These are phyloP conservation scores for Rhytidiadelphus loreus DNA, from an alignment of 225 moss, liverwort and hornwort genomes.

Conservation along the genomic window DNA sequence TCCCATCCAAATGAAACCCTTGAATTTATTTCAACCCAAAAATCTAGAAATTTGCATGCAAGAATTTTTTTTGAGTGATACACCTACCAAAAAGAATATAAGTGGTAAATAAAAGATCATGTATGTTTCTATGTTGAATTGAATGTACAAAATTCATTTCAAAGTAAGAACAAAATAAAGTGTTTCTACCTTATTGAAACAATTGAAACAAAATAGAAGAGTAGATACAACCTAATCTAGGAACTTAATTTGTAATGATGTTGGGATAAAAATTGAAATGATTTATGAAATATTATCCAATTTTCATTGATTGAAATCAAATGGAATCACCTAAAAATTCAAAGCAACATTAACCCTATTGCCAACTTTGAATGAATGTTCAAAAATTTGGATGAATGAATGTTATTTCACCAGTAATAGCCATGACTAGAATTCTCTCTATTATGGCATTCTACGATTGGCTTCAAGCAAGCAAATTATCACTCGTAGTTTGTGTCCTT, in stretches of 20 bases:
- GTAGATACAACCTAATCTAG: too few relatives aligned
- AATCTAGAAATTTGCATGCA: background rate
- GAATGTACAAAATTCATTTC: background rate
- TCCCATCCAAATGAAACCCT: background rate
- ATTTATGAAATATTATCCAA: background rate
- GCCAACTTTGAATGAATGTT: fast-evolving
- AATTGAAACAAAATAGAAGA: background rate
- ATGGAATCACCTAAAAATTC: background rate
- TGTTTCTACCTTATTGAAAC: background rate
- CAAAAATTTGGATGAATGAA: background rate
- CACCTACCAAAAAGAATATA: background rate
- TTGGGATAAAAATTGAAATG: too few relatives aligned
- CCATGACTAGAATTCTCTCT: too few relatives aligned
- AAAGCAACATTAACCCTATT: too few relatives aligned
- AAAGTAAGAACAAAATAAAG: background rate
- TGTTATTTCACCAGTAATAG: background rate
- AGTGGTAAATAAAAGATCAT: background rate
- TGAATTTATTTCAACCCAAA: background rate
- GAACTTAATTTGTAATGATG: fast-evolving
- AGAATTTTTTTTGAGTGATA: background rate
- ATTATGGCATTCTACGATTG: too few relatives aligned
- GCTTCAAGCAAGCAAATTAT: too few relatives aligned
- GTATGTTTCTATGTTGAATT: background rate
- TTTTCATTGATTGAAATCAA: background rate
- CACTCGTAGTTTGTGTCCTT: background rate